Conservation (phyloP, 2,329 filamentous ascomycete genomes). For the Cladosporium sp. region DNA sequence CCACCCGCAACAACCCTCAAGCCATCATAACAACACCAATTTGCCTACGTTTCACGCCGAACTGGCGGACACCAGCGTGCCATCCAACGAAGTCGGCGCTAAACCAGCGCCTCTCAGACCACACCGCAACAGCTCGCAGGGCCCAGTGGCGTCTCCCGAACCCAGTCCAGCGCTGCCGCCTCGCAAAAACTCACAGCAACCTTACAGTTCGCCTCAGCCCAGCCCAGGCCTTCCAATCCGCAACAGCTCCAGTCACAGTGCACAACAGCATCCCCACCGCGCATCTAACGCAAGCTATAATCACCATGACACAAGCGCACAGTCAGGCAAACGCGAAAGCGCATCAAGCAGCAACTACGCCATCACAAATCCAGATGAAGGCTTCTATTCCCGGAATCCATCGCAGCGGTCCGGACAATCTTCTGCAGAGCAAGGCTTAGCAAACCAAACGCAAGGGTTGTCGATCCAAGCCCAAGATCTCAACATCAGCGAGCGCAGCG, state of each 20-base stretch:
- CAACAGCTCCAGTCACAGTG: conserved; percentile 14
- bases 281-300: conserved; percentile 12
- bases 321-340: conserved; percentile 14
- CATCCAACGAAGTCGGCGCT: conserved; percentile 11
- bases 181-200: not conserved
- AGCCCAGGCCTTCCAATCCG: conserved; percentile 7
- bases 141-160: conserved; percentile 1
- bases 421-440: not conserved
- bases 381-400: conserved; percentile 10
- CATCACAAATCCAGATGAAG: conserved; percentile 7
- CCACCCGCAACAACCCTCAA: conserved; percentile 29
- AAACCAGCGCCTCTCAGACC: conserved; percentile 9
- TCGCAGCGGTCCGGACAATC: conserved; percentile 4
- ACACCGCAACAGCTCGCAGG: conserved; percentile 7
- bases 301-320: not conserved
- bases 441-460: conserved; percentile 7
- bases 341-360: conserved; percentile 9
- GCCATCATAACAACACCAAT: conserved; percentile 14
- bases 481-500: not conserved
- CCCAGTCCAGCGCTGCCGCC: conserved; percentile 5
- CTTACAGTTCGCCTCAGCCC: conserved; percentile 9
- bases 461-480: conserved; percentile 17
- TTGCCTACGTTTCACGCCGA: conserved; percentile 24
- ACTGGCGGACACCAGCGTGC: conserved; percentile 16
- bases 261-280: conserved; percentile 8